These are phyloP conservation scores for Perilla frutescens DNA, from an alignment of 257 asterid species.

Conservation along the genomic window DNA sequence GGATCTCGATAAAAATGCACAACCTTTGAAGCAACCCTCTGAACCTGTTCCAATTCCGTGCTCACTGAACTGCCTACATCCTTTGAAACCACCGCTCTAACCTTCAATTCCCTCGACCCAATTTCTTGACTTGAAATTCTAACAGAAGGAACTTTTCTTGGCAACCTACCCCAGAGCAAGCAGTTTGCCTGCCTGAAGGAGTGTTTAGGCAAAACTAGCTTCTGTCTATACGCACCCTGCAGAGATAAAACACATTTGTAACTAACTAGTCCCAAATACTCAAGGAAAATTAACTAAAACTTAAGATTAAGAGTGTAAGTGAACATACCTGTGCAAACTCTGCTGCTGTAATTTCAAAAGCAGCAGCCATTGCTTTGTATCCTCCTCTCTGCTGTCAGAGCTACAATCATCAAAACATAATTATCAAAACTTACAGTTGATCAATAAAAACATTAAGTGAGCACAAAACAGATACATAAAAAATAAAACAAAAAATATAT, in stretches of 20 bases:
- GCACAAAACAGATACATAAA: neutral
- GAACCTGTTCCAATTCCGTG: constrained; percentile 30
- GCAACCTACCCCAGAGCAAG: constrained; percentile 29
- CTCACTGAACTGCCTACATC: constrained; percentile 26
- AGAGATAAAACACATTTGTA: neutral
- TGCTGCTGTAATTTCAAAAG: constrained; percentile 61
- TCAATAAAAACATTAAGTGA: neutral
- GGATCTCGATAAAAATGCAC: constrained; percentile 55
- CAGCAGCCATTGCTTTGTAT: constrained; percentile 56
- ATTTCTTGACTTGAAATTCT: constrained; percentile 23
- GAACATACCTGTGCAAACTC: constrained; percentile 64
- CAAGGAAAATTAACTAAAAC: neutral
- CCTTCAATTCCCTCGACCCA: constrained; percentile 20
- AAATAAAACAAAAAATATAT: too few species aligned
- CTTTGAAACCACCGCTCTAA: constrained; percentile 28
- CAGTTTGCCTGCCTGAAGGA: constrained; percentile 29
- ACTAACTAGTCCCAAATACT: neutral
- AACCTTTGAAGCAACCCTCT: constrained; percentile 45
- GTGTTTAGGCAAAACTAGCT: constrained; percentile 29
- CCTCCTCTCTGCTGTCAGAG: constrained; percentile 26
- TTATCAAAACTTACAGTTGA: neutral
- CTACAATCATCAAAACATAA: neutral
- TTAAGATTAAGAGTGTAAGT: neutral
- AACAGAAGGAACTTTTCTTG: constrained; percentile 1
- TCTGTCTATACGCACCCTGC: constrained; percentile 36